Evolutionary conservation across 2,329 filamentous ascomycete species (phyloP).

Genomic region (Biscogniauxia sp.): DNA sequence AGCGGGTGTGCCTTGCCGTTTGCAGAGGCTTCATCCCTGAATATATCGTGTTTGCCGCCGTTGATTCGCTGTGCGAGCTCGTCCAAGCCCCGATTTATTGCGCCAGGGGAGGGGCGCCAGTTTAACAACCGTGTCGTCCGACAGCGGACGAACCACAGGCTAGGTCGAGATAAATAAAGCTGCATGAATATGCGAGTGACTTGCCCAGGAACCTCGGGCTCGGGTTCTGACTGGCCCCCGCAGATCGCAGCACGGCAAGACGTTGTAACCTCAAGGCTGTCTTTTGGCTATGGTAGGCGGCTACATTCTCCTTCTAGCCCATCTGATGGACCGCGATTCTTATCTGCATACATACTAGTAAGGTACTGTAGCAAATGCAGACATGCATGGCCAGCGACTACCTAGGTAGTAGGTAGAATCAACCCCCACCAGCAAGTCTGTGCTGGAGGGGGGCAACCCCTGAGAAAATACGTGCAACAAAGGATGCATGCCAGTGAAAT

Average conservation of each 20-base stretch:
- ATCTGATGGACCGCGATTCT: not conserved
- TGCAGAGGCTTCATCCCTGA: constrained; percentile 17
- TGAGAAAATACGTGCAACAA: too few relatives aligned
- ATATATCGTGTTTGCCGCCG: not conserved
- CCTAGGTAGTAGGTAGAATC: too few relatives aligned
- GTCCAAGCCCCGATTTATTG: not conserved
- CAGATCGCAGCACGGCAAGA: not conserved
- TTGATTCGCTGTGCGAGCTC: constrained; percentile 16
- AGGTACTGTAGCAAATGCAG: too few relatives aligned
- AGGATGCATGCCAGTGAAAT: too few relatives aligned
- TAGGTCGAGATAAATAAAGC: not conserved
- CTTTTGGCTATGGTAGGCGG: not conserved
- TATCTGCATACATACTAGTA: not conserved
- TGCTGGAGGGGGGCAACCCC: too few relatives aligned
- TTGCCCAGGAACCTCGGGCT: not conserved
- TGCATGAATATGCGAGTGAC: not conserved
- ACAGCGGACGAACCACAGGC: not conserved
- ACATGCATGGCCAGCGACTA: too few relatives aligned
- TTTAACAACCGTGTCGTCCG: not conserved
- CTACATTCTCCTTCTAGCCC: not conserved
- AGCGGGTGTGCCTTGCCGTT: constrained; percentile 30
- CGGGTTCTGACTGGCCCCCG: not conserved
- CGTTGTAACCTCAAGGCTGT: not conserved
- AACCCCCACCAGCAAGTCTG: too few relatives aligned
- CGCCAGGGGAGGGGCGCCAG: not conserved